Conservation (phyloP, 176 grass and related monocot species). For the Oryza meridionalis region DNA sequence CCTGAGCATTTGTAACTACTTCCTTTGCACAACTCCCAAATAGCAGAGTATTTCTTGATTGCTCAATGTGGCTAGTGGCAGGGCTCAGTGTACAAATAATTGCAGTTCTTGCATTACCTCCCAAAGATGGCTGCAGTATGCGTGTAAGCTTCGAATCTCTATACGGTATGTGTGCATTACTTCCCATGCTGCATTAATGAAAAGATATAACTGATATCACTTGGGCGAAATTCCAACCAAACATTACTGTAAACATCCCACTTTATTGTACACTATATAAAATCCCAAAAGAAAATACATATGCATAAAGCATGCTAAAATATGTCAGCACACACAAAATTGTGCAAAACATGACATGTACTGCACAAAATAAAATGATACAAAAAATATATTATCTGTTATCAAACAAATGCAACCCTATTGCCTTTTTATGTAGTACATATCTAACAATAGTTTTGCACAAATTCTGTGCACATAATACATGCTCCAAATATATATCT, state of each 20-base stretch:
- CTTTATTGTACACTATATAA: not conserved
- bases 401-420: not conserved
- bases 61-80: constrained; percentile 73
- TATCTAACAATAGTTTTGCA: not conserved
- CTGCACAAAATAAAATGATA: not conserved
- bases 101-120: constrained; percentile 85
- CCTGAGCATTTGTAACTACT: constrained; percentile 80
- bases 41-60: constrained; percentile 83
- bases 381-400: not conserved
- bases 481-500: not conserved
- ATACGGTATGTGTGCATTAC: constrained; percentile 78
- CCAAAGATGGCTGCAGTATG: constrained; percentile 83
- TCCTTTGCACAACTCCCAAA: constrained; percentile 90
- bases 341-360: not conserved
- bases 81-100: constrained; percentile 90
- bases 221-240: not conserved
- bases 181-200: constrained; percentile 67
- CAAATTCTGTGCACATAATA: not conserved
- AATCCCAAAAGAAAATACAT: not conserved
- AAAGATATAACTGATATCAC: constrained; percentile 26
- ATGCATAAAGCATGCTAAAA: not conserved
- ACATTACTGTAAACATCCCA: not conserved
- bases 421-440: not conserved
- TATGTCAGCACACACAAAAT: not conserved
- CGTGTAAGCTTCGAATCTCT: constrained; percentile 93